A percentile compares a stretch with the other conserved stretches of the same genome.
Conservation (phyloP, 148 eudicot genomes). For the Mesembryanthemum crystallinum region DNA sequence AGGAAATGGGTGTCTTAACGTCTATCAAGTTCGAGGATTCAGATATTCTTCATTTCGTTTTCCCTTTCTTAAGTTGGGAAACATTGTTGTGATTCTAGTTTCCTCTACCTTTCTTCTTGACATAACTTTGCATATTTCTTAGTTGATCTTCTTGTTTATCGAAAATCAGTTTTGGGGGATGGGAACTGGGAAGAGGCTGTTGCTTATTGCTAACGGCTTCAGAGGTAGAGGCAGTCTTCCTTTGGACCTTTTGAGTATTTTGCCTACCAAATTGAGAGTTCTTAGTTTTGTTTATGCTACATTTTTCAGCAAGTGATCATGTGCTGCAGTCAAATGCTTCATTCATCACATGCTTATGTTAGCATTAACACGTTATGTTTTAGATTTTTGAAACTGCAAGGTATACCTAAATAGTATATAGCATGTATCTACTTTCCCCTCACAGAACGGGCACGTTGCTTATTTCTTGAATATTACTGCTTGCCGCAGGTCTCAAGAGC, state of each 20-base stretch:
- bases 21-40: neutral
- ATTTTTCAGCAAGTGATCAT: neutral
- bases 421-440: too few species aligned
- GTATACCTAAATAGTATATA: neutral
- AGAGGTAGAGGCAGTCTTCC: neutral
- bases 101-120: too few species aligned
- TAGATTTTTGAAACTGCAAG: neutral
- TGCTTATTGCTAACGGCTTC: neutral
- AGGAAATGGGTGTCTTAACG: neutral
- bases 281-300: neutral
- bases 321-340: neutral
- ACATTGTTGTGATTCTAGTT: too few species aligned
- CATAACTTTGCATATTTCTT: too few species aligned
- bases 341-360: neutral
- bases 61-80: too few species aligned
- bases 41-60: too few species aligned
- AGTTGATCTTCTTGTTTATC: too few species aligned
- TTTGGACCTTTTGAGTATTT: neutral
- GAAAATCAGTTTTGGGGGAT: too few species aligned
- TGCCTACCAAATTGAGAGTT: neutral
- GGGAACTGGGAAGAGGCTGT: neutral
- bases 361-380: neutral
- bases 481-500: constrained; percentile 65
- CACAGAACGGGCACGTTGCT: neutral
- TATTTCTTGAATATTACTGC: neutral